These are phyloP conservation scores for Beauveria sp. DNA, from an alignment of 2,329 filamentous ascomycete species.

Conservation along the genomic window DNA sequence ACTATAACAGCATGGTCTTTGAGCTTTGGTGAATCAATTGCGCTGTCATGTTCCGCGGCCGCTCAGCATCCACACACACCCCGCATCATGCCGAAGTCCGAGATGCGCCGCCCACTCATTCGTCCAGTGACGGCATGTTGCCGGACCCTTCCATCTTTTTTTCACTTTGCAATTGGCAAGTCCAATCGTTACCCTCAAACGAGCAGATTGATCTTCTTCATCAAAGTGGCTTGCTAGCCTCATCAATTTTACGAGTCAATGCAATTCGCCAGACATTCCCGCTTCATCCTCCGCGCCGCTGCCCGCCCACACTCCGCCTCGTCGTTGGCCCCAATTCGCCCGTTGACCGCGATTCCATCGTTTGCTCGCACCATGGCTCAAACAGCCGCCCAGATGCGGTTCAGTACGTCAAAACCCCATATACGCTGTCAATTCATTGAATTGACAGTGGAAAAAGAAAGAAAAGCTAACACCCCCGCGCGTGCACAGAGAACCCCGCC, in stretches of 20 bases:
- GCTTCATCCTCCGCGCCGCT: not conserved
- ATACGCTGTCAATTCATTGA: too few species aligned
- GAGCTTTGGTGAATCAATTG: not conserved
- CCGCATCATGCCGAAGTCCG: constrained; percentile 5
- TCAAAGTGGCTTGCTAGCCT: too few species aligned
- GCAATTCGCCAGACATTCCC: not conserved
- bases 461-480: not conserved
- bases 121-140: not conserved
- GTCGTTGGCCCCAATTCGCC: not conserved
- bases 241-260: not conserved
- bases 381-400: constrained; percentile 20
- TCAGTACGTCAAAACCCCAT: constrained; percentile 22
- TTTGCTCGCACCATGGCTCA: constrained; percentile 14
- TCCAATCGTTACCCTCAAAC: too few species aligned
- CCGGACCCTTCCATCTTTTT: not conserved
- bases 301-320: not conserved
- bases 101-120: not conserved
- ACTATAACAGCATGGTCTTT: not conserved
- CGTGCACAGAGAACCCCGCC: constrained; percentile 38
- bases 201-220: not conserved
- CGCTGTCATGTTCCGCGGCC: not conserved
- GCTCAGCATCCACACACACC: not conserved
- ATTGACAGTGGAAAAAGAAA: too few species aligned
- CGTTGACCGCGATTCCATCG: not conserved
- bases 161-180: too few species aligned